Base-by-base conservation (phyloP, 306 rosid genomes). In the cucumber (Cucumis sativus) region DNA sequence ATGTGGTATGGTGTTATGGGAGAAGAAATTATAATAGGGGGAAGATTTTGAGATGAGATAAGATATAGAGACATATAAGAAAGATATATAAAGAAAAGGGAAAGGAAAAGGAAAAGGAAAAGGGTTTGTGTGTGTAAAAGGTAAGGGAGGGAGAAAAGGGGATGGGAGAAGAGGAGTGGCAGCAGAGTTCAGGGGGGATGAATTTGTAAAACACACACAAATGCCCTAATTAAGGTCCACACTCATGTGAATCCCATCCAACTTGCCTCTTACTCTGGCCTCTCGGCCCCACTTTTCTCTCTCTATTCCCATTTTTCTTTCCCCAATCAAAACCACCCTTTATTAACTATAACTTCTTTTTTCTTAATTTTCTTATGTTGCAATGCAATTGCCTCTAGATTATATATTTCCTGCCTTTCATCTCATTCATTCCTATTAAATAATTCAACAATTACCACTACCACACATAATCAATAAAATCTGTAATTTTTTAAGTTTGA, bases 141-240 rank as follows among this genome's bases (percentile, higher is more conserved):
- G 5, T 2, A 43, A 10, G 13, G 49, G 49, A 43, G 49, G 49
- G 49, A 43, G 49, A 43, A 11, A 10, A 7, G 28, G 60, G 83
- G 83, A 86, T 84, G 51, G 60, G 41, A 64, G 12, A 37, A 35
- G 71, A 33, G 21, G 45, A 6, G 39, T 61, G 80, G 82, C 89
- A 85, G 87, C 88, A 88, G 74, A 79, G 83, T 79, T 83, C 97
- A 87, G 94, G 96, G 98, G 97, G 97, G 97, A 94, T 94, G 97
- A 85, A 94, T 88, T 80, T 84, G 71, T 67, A 79, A 25, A 70
- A 85, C 77, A 79, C 82, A 81, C 81, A 35, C 71, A 61, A 61
- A 61, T 10, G 51, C 74, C 18, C 54, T 10, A n/a, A 40, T 10
- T 45, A 11, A 68, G 91, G 88, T 88, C 93, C 90, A 87, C 88